Percentiles rank a stretch among this genome's conserved stretches.
phyloP scores from a whole-genome alignment of 768 basidiomycete genomes.

The Phallus indusiatus region DNA sequence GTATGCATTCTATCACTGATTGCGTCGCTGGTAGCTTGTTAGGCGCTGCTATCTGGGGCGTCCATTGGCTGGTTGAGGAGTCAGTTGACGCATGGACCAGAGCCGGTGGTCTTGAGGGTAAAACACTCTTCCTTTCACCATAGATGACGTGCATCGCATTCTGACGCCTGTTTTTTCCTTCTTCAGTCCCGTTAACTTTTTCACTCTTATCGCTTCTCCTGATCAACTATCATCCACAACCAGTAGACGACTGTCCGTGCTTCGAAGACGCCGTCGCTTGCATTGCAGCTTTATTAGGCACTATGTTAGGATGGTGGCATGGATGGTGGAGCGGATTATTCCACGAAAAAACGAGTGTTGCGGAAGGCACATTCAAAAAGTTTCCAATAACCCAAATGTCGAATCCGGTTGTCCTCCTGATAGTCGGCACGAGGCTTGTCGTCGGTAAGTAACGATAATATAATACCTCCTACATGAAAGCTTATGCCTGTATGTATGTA shows the following conservation, averaged over 20 bases:
- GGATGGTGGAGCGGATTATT: constrained; percentile 20
- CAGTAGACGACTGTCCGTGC: constrained; percentile 94
- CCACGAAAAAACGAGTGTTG: constrained; percentile 29
- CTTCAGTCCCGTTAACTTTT: constrained; percentile 16
- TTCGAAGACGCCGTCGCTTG: constrained; percentile 97
- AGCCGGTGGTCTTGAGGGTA: constrained; percentile 23
- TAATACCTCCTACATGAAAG: not conserved
- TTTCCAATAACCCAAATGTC: constrained; percentile 12
- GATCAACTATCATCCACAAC: constrained; percentile 88
- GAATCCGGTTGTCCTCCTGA: constrained; percentile 25
- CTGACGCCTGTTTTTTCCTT: constrained; percentile 13
- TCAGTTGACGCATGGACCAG: constrained; percentile 31
- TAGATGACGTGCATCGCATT: constrained; percentile 9
- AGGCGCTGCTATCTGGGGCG: constrained; percentile 56
- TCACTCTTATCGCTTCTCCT: constrained; percentile 51
- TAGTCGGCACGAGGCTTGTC: constrained; percentile 31
- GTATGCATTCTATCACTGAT: constrained; percentile 83
- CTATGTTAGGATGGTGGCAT: constrained; percentile 59
- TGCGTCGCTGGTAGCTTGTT: constrained; percentile 53
- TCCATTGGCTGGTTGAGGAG: constrained; percentile 26
- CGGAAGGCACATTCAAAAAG: constrained; percentile 21
- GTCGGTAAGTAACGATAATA: constrained; percentile 25
- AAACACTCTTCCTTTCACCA: not conserved
- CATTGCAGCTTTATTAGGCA: constrained; percentile 75
- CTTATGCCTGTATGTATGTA: constrained; percentile 25